These are phyloP conservation scores for Collybia mongolica DNA, from an alignment of 768 basidiomycete genomes.

Conservation along the genomic window DNA sequence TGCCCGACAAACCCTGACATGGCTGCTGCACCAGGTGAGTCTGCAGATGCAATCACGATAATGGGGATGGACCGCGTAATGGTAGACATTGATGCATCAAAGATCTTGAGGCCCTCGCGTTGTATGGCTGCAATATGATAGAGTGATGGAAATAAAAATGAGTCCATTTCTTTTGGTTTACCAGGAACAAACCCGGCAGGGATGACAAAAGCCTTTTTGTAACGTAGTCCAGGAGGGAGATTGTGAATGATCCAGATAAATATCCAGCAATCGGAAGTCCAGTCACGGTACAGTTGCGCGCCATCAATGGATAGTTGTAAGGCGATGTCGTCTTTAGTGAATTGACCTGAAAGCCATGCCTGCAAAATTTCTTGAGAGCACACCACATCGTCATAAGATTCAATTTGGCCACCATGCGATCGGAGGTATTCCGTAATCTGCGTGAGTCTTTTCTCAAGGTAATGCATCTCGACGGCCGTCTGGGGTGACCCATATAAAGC, in stretches of 20 bases:
- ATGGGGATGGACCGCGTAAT: constrained; percentile 15
- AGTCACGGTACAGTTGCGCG: constrained; percentile 3
- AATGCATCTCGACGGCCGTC: no score
- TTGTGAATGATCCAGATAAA: constrained; percentile 2
- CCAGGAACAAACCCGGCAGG: constrained; percentile 4
- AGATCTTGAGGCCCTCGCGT: constrained; percentile 27
- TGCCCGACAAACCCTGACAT: constrained; percentile 32
- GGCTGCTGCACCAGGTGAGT: constrained; percentile 26
- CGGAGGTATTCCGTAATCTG: no score
- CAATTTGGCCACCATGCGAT: no score
- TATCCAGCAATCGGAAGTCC: constrained; percentile 1
- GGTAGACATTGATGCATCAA: constrained; percentile 26
- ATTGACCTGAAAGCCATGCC: not conserved
- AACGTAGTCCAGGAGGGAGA: not conserved
- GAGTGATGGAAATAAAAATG: constrained; percentile 16
- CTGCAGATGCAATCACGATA: constrained; percentile 24
- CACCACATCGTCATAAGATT: no score
- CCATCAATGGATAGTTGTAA: constrained; percentile 6
- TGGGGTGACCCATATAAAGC: no score
- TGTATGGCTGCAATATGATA: constrained; percentile 27
- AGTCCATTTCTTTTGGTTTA: constrained; percentile 7
- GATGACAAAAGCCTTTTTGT: constrained; percentile 2
- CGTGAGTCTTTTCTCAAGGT: no score
- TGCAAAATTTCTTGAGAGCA: constrained; percentile 1
- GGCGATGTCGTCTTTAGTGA: not conserved